Conservation (phyloP, 1,284 basidiomycete genomes). For the Apiotrichum siamense region DNA sequence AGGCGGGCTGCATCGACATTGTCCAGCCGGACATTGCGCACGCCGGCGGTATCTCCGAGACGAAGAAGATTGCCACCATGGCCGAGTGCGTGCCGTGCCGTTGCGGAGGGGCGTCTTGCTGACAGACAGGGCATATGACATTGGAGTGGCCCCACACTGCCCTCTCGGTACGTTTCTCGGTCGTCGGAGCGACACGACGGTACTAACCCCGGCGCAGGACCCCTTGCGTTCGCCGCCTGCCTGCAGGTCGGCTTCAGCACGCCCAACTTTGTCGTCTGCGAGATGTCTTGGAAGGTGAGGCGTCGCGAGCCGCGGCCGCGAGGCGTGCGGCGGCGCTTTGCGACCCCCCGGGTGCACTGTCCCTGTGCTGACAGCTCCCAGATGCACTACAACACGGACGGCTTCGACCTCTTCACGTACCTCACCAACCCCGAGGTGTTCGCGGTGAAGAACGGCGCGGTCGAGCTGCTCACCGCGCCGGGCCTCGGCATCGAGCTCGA, state of each 20-base stretch:
- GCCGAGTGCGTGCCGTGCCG: constrained; percentile 50
- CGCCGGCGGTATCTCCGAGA: constrained; percentile 62
- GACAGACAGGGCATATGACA: constrained; percentile 42
- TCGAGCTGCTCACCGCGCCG: constrained; percentile 56
- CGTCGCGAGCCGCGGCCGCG: too few relatives aligned
- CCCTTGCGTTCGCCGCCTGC: constrained; percentile 64
- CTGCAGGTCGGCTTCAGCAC: constrained; percentile 47
- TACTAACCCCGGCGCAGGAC: constrained; percentile 46
- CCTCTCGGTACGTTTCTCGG: constrained; percentile 29
- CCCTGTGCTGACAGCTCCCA: constrained; percentile 22
- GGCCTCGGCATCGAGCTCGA: constrained; percentile 66
- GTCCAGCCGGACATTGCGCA: constrained; percentile 64
- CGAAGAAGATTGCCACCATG: constrained; percentile 61
- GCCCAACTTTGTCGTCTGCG: constrained; percentile 49
- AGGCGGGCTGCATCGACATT: constrained; percentile 62
- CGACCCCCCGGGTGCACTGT: too few relatives aligned
- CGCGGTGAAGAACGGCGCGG: constrained; percentile 57
- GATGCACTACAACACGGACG: constrained; percentile 67
- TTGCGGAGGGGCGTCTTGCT: not conserved
- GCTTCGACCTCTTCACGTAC: constrained; percentile 61
- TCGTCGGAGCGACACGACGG: not conserved
- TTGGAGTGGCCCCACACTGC: constrained; percentile 50
- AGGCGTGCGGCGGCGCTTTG: too few relatives aligned
- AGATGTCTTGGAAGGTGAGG: constrained; percentile 44
- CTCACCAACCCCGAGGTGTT: constrained; percentile 57